Conservation (phyloP, 768 basidiomycete genomes). For the Russula abietina region DNA sequence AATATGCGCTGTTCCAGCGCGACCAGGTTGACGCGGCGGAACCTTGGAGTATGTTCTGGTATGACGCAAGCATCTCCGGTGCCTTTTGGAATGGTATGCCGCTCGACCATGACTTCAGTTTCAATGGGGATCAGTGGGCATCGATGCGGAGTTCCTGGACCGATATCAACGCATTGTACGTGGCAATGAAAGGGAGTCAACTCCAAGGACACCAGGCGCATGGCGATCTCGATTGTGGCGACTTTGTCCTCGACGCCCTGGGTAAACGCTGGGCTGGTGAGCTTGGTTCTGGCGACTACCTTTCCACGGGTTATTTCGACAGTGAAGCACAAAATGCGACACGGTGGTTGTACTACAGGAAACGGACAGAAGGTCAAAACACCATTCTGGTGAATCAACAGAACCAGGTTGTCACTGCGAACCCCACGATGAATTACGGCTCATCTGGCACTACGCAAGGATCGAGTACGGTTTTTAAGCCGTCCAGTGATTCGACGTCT, state of each 20-base stretch:
- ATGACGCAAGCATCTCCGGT: constrained; percentile 72
- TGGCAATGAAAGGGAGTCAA: constrained; percentile 84
- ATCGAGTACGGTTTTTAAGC: constrained; percentile 70
- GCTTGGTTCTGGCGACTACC: constrained; percentile 84
- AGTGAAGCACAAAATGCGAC: constrained; percentile 59
- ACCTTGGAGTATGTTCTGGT: constrained; percentile 77
- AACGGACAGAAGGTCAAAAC: constrained; percentile 97
- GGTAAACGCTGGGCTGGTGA: constrained; percentile 95
- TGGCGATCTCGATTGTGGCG: constrained; percentile 90
- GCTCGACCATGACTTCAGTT: constrained; percentile 79
- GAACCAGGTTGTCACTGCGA: constrained; percentile 76
- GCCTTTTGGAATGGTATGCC: constrained; percentile 88
- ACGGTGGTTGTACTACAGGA: constrained; percentile 93
- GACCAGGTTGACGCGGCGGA: constrained; percentile 61
- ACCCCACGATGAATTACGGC: constrained; percentile 52
- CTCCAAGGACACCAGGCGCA: constrained; percentile 86
- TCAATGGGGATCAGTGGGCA: constrained; percentile 72
- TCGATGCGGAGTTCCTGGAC: constrained; percentile 94
- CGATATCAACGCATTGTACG: constrained; percentile 70
- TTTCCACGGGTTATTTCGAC: constrained; percentile 69
- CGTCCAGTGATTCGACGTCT: constrained; percentile 64
- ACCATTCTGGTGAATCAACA: constrained; percentile 67
- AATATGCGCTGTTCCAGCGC: constrained; percentile 84
- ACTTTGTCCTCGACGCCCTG: constrained; percentile 92
- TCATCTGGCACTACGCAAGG: constrained; percentile 59